These are phyloP conservation scores for Dactylellina sp. DNA, from an alignment of 2,329 filamentous ascomycete genomes.

Conservation along the genomic window DNA sequence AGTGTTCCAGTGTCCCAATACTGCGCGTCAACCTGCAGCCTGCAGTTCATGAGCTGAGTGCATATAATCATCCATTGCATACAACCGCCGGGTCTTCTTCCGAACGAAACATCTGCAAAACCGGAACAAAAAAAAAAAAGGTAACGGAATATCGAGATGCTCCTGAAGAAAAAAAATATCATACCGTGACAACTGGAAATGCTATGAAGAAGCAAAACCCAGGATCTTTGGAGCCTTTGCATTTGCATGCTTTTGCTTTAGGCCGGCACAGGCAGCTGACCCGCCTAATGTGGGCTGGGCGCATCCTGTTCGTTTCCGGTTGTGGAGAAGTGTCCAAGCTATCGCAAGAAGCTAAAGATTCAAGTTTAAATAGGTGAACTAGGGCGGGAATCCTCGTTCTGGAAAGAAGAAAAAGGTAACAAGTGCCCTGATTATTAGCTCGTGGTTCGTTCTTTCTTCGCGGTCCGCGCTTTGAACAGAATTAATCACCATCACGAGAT, in stretches of 20 bases:
- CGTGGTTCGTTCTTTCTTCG: neutral
- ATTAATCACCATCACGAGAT: neutral
- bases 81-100: constrained; percentile 33
- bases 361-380: constrained; percentile 11
- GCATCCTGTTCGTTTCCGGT: constrained; percentile 27
- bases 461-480: neutral
- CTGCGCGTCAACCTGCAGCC: constrained; percentile 22
- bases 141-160: neutral
- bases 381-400: constrained; percentile 21
- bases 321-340: constrained; percentile 35
- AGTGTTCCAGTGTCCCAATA: neutral
- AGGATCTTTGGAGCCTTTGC: neutral
- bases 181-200: neutral
- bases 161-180: neutral
- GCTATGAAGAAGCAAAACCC: neutral
- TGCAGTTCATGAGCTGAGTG: constrained; percentile 24
- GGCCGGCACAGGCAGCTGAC: constrained; percentile 8
- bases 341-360: constrained; percentile 25
- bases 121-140: neutral
- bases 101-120: neutral
- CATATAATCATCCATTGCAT: constrained; percentile 39
- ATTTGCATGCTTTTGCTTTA: too few relatives aligned
- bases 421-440: constrained; percentile 39
- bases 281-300: constrained; percentile 19
- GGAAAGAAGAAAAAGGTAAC: constrained; percentile 12